phyloP scores from a whole-genome alignment of 108 stramenopile species.

The Epipyxis sp. region DNA sequence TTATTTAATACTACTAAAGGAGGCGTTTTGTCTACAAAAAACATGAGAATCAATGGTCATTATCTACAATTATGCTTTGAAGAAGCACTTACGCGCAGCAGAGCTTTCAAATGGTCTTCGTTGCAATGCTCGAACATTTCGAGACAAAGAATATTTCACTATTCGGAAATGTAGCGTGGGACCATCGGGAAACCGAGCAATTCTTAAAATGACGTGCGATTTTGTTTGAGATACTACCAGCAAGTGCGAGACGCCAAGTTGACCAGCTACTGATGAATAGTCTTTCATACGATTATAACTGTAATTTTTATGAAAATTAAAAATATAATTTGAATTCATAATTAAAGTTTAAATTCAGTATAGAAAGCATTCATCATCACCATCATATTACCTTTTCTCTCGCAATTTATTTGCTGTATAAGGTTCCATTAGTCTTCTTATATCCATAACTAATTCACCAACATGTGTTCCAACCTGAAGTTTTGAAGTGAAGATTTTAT shows the following conservation, averaged over 20 bases:
- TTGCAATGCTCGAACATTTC: slow-evolving; percentile 73
- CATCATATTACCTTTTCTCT: slow-evolving; percentile 72
- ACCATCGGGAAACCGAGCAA: slow-evolving; percentile 84
- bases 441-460: slow-evolving; percentile 73
- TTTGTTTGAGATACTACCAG: slow-evolving; percentile 82
- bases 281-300: slow-evolving; percentile 50
- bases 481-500: neutral
- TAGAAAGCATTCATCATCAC: neutral
- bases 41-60: neutral
- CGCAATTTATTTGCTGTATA: slow-evolving; percentile 89
- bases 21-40: slow-evolving; percentile 37
- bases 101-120: slow-evolving; percentile 71
- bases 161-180: slow-evolving; percentile 91
- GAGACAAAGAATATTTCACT: slow-evolving; percentile 70
- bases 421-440: slow-evolving; percentile 88
- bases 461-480: slow-evolving; percentile 36
- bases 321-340: no score
- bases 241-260: slow-evolving; percentile 89
- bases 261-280: slow-evolving; percentile 63
- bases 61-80: neutral
- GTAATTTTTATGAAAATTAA: no score
- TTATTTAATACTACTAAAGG: slow-evolving; percentile 97
- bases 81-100: slow-evolving; percentile 53
- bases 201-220: slow-evolving; percentile 65
- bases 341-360: no score